These are phyloP conservation scores for Aspergillus kassunensis DNA, from an alignment of 495 filamentous ascomycete species.

Conservation along the genomic window DNA sequence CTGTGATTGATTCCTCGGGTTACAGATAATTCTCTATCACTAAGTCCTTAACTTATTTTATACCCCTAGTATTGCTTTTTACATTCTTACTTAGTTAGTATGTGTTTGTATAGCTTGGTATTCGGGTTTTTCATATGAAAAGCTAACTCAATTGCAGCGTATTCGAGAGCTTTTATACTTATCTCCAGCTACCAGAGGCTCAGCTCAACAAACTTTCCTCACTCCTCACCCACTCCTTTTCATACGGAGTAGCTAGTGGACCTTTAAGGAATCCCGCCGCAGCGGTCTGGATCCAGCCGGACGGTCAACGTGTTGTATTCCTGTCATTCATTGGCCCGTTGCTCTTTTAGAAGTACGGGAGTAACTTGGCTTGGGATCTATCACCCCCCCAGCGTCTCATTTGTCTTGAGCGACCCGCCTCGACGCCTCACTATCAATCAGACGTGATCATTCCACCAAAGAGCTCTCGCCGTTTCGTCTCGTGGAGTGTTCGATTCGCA, in stretches of 20 bases:
- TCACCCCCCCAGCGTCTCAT: slow-evolving; percentile 4
- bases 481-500: slow-evolving; percentile 21
- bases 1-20: background rate
- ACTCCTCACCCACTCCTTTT: slow-evolving; percentile 12
- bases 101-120: background rate
- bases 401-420: slow-evolving; percentile 17
- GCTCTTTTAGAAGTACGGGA: slow-evolving; percentile 1
- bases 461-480: slow-evolving; percentile 18
- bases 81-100: background rate
- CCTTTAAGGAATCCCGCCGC: slow-evolving; percentile 15
- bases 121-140: background rate
- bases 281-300: slow-evolving; percentile 12
- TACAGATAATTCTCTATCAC: background rate
- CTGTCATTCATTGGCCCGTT: slow-evolving; percentile 17
- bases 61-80: background rate
- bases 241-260: slow-evolving; percentile 20
- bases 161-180: background rate
- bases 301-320: slow-evolving; percentile 20
- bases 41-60: background rate
- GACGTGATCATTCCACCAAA: slow-evolving; percentile 17
- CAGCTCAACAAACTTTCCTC: slow-evolving; percentile 16
- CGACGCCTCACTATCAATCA: slow-evolving; percentile 23
- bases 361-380: slow-evolving; percentile 1
- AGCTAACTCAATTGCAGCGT: background rate
- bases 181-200: background rate